These are phyloP conservation scores for Boletus semigastroideus DNA, from an alignment of 1,284 basidiomycete species.

Conservation along the genomic window DNA sequence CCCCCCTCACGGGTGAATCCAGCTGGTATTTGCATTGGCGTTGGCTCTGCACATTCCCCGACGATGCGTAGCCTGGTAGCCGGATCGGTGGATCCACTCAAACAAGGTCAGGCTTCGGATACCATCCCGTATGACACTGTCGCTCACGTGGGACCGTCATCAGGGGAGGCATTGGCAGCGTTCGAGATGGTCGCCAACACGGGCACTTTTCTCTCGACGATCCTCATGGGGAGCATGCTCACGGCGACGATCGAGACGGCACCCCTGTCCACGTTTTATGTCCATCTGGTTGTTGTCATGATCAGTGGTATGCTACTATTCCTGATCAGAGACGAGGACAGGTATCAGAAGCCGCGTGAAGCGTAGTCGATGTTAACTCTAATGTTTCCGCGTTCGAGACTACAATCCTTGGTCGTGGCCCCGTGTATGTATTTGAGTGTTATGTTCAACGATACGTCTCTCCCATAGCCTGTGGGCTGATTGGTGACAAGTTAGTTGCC, in stretches of 20 bases:
- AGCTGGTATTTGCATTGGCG: constrained; percentile 23
- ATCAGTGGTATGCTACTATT: constrained; percentile 16
- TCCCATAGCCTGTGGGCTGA: no score
- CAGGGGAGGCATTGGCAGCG: constrained; percentile 35
- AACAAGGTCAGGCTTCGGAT: constrained; percentile 30
- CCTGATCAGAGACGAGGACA: constrained; percentile 22
- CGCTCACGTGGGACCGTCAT: neutral
- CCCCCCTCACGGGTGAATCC: neutral
- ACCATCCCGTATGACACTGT: neutral
- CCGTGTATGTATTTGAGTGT: no score
- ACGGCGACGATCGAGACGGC: constrained; percentile 16
- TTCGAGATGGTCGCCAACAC: constrained; percentile 33
- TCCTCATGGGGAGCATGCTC: constrained; percentile 27
- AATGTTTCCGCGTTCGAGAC: no score
- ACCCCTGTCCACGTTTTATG: constrained; percentile 23
- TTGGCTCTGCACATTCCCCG: constrained; percentile 18
- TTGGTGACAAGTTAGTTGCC: no score
- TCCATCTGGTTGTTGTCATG: constrained; percentile 21
- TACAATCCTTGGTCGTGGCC: no score
- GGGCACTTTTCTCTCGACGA: constrained; percentile 26
- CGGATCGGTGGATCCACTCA: constrained; percentile 33
- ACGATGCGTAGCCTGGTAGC: constrained; percentile 30
- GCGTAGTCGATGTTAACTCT: neutral
- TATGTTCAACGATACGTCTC: no score
- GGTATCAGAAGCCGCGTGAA: constrained; percentile 10